Evolutionary conservation across 176 grass and related monocot species (phyloP).

Genomic region (Musa beccarii): DNA sequence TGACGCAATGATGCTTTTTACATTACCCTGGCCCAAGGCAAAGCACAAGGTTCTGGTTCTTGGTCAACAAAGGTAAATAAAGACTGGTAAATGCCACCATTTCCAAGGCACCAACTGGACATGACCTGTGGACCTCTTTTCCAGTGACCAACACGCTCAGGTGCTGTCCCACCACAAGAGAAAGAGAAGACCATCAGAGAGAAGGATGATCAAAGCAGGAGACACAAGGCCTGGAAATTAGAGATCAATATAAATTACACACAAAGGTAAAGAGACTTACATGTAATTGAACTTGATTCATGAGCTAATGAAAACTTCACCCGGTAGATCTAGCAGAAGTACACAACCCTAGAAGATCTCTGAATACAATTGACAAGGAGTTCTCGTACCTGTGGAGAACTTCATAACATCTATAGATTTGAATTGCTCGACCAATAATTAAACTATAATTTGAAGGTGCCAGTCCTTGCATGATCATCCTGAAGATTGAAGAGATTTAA

Average conservation of each 20-base stretch:
- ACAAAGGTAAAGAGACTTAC: background rate
- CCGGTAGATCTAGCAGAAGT: no score
- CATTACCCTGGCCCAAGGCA: background rate
- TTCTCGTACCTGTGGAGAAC: no score
- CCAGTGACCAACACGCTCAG: background rate
- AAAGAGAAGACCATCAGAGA: background rate
- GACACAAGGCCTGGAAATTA: background rate
- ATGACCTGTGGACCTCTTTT: conserved; percentile 5
- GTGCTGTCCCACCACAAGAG: background rate
- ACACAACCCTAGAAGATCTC: no score
- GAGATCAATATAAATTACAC: background rate
- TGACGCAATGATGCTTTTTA: conserved; percentile 7
- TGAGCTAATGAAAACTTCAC: no score
- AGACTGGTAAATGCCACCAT: conserved; percentile 29
- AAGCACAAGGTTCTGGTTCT: conserved; percentile 2
- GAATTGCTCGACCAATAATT: no score
- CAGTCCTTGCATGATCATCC: background rate
- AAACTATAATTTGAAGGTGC: conserved; percentile 8
- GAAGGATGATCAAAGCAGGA: background rate
- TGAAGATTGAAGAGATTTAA: background rate
- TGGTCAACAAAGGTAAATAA: conserved; percentile 49
- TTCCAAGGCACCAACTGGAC: conserved; percentile 1
- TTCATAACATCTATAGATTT: no score
- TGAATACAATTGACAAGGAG: no score
- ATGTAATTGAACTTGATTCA: conserved; percentile 7